Evolutionary conservation across 352 stramenopile genomes (phyloP).

Genomic region (Elongisporangium undulatum): DNA sequence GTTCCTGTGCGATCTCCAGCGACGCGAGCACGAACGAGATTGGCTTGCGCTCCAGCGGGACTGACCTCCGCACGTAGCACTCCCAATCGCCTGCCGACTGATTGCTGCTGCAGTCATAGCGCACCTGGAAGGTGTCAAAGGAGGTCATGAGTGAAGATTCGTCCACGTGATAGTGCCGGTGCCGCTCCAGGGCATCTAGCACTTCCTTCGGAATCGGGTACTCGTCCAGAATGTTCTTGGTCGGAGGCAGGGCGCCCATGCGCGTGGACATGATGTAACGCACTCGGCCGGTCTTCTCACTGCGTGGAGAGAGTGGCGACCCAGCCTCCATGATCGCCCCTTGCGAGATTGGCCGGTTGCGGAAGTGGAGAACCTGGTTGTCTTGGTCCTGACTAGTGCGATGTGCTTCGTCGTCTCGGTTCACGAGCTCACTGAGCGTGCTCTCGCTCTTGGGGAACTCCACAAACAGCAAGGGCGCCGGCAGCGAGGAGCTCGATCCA

Average conservation of each 20-base stretch:
- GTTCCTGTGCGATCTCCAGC: conserved; percentile 40
- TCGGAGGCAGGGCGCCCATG: conserved; percentile 43
- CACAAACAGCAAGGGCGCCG: conserved; percentile 11
- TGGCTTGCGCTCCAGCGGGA: conserved; percentile 57
- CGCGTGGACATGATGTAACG: conserved; percentile 73
- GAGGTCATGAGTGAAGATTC: conserved; percentile 53
- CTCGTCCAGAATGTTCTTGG: conserved; percentile 63
- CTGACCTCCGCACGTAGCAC: conserved; percentile 55
- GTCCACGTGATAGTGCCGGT: conserved; percentile 62
- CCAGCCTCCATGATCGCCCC: conserved; percentile 33
- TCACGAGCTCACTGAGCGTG: conserved; percentile 22
- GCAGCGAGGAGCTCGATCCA: background rate
- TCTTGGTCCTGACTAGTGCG: conserved; percentile 6
- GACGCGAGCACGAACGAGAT: conserved; percentile 68
- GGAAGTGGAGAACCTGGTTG: conserved; percentile 52
- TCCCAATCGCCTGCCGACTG: conserved; percentile 29
- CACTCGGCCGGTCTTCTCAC: conserved; percentile 32
- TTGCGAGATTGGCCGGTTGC: conserved; percentile 32
- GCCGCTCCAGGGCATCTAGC: conserved; percentile 51
- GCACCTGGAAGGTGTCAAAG: conserved; percentile 14
- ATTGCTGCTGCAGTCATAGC: background rate
- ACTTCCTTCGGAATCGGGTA: conserved; percentile 71
- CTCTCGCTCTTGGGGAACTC: conserved; percentile 21
- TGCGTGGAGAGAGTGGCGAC: conserved; percentile 23
- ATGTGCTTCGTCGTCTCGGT: conserved; percentile 20